Conservation (phyloP, 352 stramenopile species). For the Phytophthora citrophthora region DNA sequence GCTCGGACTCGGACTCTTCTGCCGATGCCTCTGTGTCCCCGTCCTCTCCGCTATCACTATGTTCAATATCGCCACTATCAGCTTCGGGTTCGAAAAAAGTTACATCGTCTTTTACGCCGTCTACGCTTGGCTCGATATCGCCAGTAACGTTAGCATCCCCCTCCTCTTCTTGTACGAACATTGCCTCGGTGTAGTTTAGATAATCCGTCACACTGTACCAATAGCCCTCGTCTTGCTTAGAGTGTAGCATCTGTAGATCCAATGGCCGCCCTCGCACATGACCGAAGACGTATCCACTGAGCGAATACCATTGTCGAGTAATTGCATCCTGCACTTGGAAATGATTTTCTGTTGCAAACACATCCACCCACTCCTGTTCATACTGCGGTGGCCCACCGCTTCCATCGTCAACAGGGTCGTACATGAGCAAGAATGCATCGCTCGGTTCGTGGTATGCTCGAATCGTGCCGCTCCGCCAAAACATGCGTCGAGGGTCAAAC, state of each 20-base stretch:
- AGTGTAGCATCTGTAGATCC: conserved; percentile 30
- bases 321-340: conserved; percentile 70
- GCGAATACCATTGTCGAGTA: conserved; percentile 65
- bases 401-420: conserved; percentile 39
- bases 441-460: conserved; percentile 59
- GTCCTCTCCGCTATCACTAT: conserved; percentile 32
- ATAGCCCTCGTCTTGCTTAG: conserved; percentile 21
- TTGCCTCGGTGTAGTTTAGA: conserved; percentile 58
- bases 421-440: conserved; percentile 63
- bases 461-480: conserved; percentile 58
- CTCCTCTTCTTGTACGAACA: conserved; percentile 5
- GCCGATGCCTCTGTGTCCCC: conserved; percentile 25
- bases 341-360: conserved; percentile 64
- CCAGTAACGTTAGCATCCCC: neutral
- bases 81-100: neutral
- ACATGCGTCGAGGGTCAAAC: conserved; percentile 56
- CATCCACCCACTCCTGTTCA: conserved; percentile 63
- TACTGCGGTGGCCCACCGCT: conserved; percentile 12
- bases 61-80: conserved; percentile 13
- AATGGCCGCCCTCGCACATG: conserved; percentile 47
- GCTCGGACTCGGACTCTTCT: conserved; percentile 12
- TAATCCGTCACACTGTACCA: conserved; percentile 76
- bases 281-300: conserved; percentile 80
- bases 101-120: conserved; percentile 10
- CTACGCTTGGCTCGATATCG: conserved; percentile 1